These are phyloP conservation scores for Dalbergia cochinchinensis DNA, from an alignment of 306 rosid genomes.

Conservation along the genomic window DNA sequence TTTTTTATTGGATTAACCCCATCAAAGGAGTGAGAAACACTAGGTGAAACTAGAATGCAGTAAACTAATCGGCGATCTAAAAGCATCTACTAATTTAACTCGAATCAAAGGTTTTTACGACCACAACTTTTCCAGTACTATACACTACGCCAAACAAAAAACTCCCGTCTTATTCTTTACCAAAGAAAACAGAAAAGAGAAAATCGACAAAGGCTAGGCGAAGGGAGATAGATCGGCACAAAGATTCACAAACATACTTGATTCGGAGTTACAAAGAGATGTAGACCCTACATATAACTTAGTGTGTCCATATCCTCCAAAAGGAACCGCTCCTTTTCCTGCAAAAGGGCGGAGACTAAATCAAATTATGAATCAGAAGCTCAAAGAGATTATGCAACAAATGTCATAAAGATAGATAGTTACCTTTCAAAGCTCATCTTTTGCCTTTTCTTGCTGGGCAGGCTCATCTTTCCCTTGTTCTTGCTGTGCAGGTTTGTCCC, in stretches of 20 bases:
- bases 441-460: constrained; percentile 52
- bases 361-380: constrained; percentile 12
- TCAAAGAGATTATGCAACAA: neutral
- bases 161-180: constrained; percentile 57
- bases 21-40: neutral
- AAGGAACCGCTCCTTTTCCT: constrained; percentile 38
- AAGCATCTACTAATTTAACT: constrained; percentile 30
- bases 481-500: constrained; percentile 59
- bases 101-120: constrained; percentile 33
- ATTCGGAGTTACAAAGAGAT: constrained; percentile 38
- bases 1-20: too few relatives aligned
- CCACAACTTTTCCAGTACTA: constrained; percentile 48
- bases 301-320: constrained; percentile 25
- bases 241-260: constrained; percentile 41
- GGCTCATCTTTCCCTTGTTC: constrained; percentile 33
- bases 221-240: constrained; percentile 46
- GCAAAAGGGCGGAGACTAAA: constrained; percentile 22
- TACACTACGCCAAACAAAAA: constrained; percentile 50
- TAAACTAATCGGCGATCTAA: neutral
- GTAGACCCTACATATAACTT: constrained; percentile 38
- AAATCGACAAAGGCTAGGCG: neutral
- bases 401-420: neutral
- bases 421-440: constrained; percentile 91
- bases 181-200: constrained; percentile 21
- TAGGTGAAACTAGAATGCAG: neutral